Evolutionary conservation across 257 asterid species (phyloP).

Genomic region (Solanum habrochaites): DNA sequence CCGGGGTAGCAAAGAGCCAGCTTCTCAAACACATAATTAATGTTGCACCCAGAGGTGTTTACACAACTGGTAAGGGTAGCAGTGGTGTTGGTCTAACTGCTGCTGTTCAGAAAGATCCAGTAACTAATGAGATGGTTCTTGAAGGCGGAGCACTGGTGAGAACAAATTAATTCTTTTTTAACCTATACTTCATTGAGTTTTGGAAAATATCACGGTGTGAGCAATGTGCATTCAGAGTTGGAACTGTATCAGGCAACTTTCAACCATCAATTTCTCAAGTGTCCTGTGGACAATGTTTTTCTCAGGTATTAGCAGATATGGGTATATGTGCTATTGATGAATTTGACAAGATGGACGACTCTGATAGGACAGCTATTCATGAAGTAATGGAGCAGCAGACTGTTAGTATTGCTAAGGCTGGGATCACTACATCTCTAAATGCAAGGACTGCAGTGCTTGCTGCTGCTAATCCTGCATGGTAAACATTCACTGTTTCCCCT

Average conservation of each 20-base stretch:
- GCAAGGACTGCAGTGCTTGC: slow-evolving; percentile 98
- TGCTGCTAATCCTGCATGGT: slow-evolving; percentile 99
- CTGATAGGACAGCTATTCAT: slow-evolving; percentile 94
- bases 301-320: slow-evolving; percentile 94
- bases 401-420: slow-evolving; percentile 98
- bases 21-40: slow-evolving; percentile 94
- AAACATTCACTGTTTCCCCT: slow-evolving; percentile 1
- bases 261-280: neutral
- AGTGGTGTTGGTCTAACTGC: slow-evolving; percentile 99
- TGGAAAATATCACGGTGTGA: neutral
- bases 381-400: slow-evolving; percentile 99
- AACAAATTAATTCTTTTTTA: neutral
- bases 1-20: slow-evolving; percentile 98
- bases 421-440: slow-evolving; percentile 94
- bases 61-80: slow-evolving; percentile 96
- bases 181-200: neutral
- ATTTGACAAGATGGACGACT: slow-evolving; percentile 97
- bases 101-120: slow-evolving; percentile 97
- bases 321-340: slow-evolving; percentile 99
- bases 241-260: neutral
- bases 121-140: slow-evolving; percentile 91
- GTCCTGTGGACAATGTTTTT: neutral
- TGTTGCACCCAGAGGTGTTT: slow-evolving; percentile 93
- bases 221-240: neutral
- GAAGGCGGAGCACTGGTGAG: slow-evolving; percentile 99